phyloP scores from a whole-genome alignment of 2,329 filamentous ascomycete species.

The Cylindrodendrum hubeiense region DNA sequence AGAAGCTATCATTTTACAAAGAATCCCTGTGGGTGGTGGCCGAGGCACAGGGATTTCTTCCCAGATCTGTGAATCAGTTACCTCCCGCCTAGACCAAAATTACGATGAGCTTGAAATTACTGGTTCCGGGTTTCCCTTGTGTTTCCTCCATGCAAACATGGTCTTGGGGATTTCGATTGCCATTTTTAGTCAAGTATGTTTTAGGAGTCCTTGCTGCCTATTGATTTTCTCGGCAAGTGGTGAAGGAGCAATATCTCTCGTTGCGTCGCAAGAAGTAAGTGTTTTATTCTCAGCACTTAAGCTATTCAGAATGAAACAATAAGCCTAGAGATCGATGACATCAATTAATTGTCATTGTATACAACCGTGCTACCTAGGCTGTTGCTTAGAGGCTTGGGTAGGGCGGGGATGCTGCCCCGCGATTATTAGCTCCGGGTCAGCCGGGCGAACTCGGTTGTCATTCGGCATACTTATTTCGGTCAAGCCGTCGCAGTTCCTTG shows the following conservation, averaged over 20 bases:
- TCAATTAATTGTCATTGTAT: too few relatives aligned
- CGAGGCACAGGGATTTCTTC: conserved; percentile 13
- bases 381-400: not conserved
- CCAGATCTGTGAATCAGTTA: not conserved
- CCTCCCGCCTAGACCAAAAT: accelerated
- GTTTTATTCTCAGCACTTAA: too few relatives aligned
- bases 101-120: not conserved
- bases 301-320: too few relatives aligned
- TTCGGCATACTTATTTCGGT: not conserved
- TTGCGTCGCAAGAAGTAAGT: too few relatives aligned
- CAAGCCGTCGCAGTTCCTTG: not conserved
- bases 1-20: conserved; percentile 16
- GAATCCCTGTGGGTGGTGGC: conserved; percentile 3
- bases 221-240: too few relatives aligned
- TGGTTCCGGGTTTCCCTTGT: conserved; percentile 41
- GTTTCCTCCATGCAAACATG: conserved; percentile 52
- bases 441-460: not conserved
- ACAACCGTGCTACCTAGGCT: too few relatives aligned
- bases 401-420: not conserved
- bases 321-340: too few relatives aligned
- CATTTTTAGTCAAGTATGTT: not conserved
- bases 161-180: conserved; percentile 14
- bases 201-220: too few relatives aligned
- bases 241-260: too few relatives aligned
- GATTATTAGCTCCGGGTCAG: not conserved